Base-by-base conservation (phyloP, 176 grass and related monocot genomes). In the Aegilops sharonensis region DNA sequence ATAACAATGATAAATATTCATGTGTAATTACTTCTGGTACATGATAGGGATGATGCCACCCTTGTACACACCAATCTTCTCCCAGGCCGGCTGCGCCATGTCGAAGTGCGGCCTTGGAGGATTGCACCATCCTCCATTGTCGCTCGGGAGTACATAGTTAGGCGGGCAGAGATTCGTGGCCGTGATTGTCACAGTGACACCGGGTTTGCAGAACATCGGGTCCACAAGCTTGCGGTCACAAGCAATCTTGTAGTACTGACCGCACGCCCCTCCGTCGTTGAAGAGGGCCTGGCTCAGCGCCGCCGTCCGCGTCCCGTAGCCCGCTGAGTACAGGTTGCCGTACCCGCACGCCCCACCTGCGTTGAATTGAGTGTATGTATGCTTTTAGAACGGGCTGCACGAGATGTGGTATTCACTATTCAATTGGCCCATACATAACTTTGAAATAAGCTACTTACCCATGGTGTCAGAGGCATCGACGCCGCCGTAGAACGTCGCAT, bases 281-380 rank as follows among this genome's bases (percentile, higher is more conserved):
- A 94, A 94, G 9, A 94, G 84, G 4, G 68, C 78, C 17, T 90
- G 77, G 85, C 93, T 94, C 59, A 92, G 36, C 5, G 90, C 90
- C 11, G 93, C 90, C 30, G 87, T 92, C 11, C 85, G 7, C 2
- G 83, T 68, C 6, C 86, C 89, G 29, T 89, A 94, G 2, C 92
- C 89, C 9, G 56, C 9, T 0, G 74, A 2, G 83, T 91, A 85
- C 31, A 91, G 29, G 59, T 94, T 89, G 0, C 80, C 83, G 31
- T 94, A 94, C 4, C 89, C 86, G 9, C 92, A 94, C n/a, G 92
- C 89, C 0, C 92, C 92, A 8, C 91, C 91, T 93, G 50, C 62
- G 61, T 63, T 62, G 11, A 13, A 30, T 64, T 11, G 62, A 64
- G 25, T 0, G 4, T 6, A 31, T 7, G 11, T 14, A 65, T 30